Evolutionary conservation across 1,139 yeast genomes (phyloP).

Genomic region (Candida mesenterica): DNA sequence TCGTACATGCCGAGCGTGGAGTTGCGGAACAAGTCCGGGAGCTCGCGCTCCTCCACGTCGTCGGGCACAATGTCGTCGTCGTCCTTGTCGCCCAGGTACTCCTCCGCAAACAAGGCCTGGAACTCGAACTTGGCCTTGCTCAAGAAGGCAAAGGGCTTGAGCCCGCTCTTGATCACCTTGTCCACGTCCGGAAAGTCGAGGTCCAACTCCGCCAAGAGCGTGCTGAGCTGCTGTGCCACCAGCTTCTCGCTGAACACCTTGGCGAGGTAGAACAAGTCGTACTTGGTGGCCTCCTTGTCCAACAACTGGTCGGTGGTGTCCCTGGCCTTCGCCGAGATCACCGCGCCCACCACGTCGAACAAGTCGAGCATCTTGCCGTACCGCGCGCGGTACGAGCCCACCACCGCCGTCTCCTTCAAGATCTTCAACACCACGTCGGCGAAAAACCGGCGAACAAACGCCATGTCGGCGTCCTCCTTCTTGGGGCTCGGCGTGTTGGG

Average conservation of each 20-base stretch:
- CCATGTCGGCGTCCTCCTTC: conserved; percentile 63
- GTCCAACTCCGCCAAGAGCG: conserved; percentile 62
- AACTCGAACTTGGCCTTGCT: conserved; percentile 61
- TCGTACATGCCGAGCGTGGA: conserved; percentile 95
- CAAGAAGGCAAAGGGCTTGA: conserved; percentile 60
- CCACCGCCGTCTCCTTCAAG: conserved; percentile 47
- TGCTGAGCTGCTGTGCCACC: conserved; percentile 56
- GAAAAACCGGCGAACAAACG: conserved; percentile 69
- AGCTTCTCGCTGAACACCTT: conserved; percentile 66
- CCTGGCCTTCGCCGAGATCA: conserved; percentile 42
- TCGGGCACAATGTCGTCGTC: conserved; percentile 55
- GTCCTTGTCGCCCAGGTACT: conserved; percentile 40
- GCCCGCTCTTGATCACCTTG: conserved; percentile 53
- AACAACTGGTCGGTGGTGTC: conserved; percentile 44
- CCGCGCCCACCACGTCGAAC: conserved; percentile 50
- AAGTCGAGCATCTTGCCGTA: conserved; percentile 59
- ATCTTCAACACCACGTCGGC: conserved; percentile 69
- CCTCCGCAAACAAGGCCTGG: conserved; percentile 56
- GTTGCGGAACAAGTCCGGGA: conserved; percentile 80
- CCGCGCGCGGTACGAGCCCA: conserved; percentile 24
- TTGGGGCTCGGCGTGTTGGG: conserved; percentile 44
- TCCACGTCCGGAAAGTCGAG: conserved; percentile 68
- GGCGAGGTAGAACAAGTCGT: conserved; percentile 61
- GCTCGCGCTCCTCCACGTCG: conserved; percentile 66
- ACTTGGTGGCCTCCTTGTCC: conserved; percentile 48